Evolutionary conservation across 306 rosid species (phyloP), one percentile per base, ranked within the genome.

Genomic region (Prunus davidiana): DNA sequence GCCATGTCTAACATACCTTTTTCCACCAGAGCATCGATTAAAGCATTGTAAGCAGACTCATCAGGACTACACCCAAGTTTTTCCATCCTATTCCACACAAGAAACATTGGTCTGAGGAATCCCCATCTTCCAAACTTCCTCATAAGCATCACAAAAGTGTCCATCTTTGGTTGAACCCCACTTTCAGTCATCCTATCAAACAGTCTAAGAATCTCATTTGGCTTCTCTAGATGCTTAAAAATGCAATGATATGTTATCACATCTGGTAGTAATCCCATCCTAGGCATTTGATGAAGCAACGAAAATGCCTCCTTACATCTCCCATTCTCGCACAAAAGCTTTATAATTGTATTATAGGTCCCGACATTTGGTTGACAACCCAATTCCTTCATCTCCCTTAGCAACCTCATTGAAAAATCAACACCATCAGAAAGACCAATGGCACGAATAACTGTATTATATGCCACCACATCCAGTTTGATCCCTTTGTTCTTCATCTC

Each of bases 111-210:
- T 51, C 97, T 80, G 22, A 92, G 93, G 83, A 92, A 95, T 15
- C 97, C 98, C 98, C 98, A 92, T 76, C 96, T 86, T 68, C 91
- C 92, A 82, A 95, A 92, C 81, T 89, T 90, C 88, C 88, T 86
- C 83, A 95, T 82, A 61, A 95, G 89, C 97, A 95, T 88, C 78
- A 95, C 96, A 54, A 81, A 90, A 0, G 98, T 95, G 64, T 92
- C 97, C 87, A 80, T 80, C 27, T 81, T 77, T 1, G 97, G 98
- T 3, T 83, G 86, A 81, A 92, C 83, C 43, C 97, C 92, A 63
- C 86, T 84, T 22, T 71, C 83, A 81, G 89, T 80, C 98, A 92
- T 95, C 73, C 87, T 76, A 80, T 92, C 86, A 71, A 95, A 89
- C 82, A 92, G 56, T 6, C 38, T 78, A 30, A 95, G 80, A 69